Percentiles rank a stretch among this genome's conserved stretches.
Evolutionary conservation across 2,329 filamentous ascomycete genomes (phyloP).

Genomic region (Fusarium lyarnte): DNA sequence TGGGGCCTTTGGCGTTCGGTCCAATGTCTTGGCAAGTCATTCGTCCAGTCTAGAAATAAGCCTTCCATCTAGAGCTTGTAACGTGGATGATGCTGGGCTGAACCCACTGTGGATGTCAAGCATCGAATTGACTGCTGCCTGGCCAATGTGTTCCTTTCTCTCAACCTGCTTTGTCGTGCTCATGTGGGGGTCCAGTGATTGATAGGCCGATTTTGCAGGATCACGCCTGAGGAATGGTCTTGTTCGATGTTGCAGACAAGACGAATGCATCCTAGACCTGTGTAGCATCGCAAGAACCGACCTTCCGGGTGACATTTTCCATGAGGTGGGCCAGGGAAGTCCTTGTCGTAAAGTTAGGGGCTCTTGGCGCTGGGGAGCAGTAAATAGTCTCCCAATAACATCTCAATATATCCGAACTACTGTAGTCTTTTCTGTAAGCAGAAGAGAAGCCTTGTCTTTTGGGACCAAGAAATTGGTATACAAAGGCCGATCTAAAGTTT

Average conservation of each 20-base stretch:
- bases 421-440: background rate
- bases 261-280: background rate
- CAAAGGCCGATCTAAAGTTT: background rate
- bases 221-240: background rate
- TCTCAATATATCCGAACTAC: background rate
- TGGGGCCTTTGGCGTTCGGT: background rate
- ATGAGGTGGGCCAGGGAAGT: background rate
- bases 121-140: background rate
- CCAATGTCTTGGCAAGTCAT: background rate
- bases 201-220: background rate
- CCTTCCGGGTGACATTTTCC: background rate
- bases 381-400: background rate
- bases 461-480: background rate
- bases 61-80: background rate
- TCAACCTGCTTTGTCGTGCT: background rate
- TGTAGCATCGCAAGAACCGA: background rate
- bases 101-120: background rate
- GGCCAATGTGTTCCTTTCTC: background rate
- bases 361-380: background rate
- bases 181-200: background rate
- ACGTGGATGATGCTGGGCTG: background rate
- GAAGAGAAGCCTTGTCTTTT: background rate
- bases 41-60: background rate
- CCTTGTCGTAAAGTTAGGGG: background rate
- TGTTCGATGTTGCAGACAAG: background rate